Conservation (phyloP, 352 stramenopile genomes). For the Sclerospora graminicola region DNA sequence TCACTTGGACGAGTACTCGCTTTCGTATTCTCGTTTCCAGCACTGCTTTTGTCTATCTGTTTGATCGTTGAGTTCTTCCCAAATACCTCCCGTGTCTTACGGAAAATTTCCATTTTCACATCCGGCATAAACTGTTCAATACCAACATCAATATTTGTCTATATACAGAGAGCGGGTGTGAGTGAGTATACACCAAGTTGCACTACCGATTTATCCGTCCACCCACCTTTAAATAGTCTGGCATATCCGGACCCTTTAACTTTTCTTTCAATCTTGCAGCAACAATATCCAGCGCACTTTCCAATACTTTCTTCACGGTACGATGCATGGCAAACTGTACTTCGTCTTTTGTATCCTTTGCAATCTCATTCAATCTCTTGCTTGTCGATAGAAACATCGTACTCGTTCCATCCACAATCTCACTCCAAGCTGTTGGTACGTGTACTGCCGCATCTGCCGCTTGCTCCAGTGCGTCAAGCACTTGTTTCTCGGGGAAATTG, state of each 20-base stretch:
- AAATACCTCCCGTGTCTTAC: conserved; percentile 75
- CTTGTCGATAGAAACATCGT: conserved; percentile 69
- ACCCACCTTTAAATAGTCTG: conserved; percentile 56
- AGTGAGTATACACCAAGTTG: too few relatives aligned
- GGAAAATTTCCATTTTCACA: conserved; percentile 84
- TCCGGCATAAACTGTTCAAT: conserved; percentile 85
- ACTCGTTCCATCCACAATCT: conserved; percentile 67
- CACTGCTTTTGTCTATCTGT: conserved; percentile 1
- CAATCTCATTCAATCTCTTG: conserved; percentile 77
- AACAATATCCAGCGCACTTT: conserved; percentile 70
- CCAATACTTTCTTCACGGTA: conserved; percentile 64
- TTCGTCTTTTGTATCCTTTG: conserved; percentile 73
- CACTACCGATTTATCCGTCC: too few relatives aligned
- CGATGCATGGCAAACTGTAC: conserved; percentile 77
- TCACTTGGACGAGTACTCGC: not conserved
- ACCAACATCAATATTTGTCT: conserved; percentile 73
- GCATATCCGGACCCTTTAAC: conserved; percentile 83
- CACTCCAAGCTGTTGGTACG: conserved; percentile 33
- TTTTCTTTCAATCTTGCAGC: conserved; percentile 57
- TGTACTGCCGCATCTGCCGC: conserved; percentile 29
- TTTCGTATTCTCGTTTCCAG: not conserved
- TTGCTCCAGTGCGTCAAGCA: conserved; percentile 40
- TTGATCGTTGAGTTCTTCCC: conserved; percentile 18
- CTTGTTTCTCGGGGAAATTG: conserved; percentile 61
- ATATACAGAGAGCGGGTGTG: not conserved